Conservation (phyloP, 805 yeast genomes). For the Saccharomyces kudriavzevii region DNA sequence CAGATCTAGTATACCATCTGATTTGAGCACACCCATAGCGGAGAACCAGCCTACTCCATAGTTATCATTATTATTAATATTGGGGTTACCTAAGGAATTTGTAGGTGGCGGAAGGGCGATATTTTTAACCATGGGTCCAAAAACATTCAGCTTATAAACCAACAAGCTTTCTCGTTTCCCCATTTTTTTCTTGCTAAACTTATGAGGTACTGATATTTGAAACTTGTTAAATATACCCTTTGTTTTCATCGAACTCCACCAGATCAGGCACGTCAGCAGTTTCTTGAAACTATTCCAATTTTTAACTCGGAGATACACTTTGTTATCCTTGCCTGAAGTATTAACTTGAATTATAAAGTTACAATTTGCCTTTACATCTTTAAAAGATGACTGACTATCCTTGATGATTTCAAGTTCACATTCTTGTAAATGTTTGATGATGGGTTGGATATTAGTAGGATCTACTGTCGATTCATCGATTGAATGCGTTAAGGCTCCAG, state of each 20-base stretch:
- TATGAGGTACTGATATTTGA: constrained; percentile 29
- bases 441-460: constrained; percentile 5
- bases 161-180: constrained; percentile 33
- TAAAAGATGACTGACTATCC: neutral
- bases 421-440: constrained; percentile 20
- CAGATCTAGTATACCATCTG: constrained; percentile 54
- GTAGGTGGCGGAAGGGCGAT: constrained; percentile 12
- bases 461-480: constrained; percentile 6
- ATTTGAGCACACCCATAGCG: constrained; percentile 60
- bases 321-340: constrained; percentile 1
- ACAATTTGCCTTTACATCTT: neutral
- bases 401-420: constrained; percentile 17
- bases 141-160: constrained; percentile 58
- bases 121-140: constrained; percentile 42
- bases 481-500: constrained; percentile 14
- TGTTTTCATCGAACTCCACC: constrained; percentile 51
- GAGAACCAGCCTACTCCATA: constrained; percentile 56
- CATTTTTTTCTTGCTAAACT: constrained; percentile 20
- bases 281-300: constrained; percentile 31
- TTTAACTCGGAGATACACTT: constrained; percentile 13
- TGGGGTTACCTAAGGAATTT: neutral
- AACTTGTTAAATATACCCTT: constrained; percentile 47
- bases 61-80: neutral
- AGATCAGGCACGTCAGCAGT: constrained; percentile 39
- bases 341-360: constrained; percentile 15